Evolutionary conservation across 192 early-diverging fungal genomes (phyloP).

Genomic region (Coemansia sp.): DNA sequence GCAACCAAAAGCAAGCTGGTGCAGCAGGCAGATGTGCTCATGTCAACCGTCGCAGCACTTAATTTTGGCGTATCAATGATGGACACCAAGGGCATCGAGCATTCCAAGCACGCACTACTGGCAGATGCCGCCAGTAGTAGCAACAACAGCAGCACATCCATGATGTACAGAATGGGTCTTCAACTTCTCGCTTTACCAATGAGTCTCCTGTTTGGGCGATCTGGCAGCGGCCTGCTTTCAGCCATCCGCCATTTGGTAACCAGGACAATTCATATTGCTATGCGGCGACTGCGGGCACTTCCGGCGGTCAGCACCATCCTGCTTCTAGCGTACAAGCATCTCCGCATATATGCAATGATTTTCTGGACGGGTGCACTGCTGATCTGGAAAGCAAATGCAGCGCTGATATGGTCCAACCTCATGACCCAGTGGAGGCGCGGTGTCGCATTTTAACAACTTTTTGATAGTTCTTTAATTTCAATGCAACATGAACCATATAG

Average conservation of each 20-base stretch:
- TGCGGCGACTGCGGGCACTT: slow-evolving; percentile 15
- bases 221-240: slow-evolving; percentile 6
- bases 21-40: slow-evolving; percentile 48
- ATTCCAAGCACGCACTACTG: neutral
- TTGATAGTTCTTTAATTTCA: neutral
- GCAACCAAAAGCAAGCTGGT: slow-evolving; percentile 36
- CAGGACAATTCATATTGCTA: slow-evolving; percentile 5
- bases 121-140: neutral
- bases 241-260: slow-evolving; percentile 7
- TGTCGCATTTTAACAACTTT: slow-evolving; percentile 13
- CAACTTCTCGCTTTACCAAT: slow-evolving; percentile 36
- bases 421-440: slow-evolving; percentile 29
- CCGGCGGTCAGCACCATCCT: slow-evolving; percentile 27
- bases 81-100: neutral
- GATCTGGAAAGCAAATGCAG: slow-evolving; percentile 43
- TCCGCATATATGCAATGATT: slow-evolving; percentile 35
- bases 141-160: neutral
- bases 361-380: slow-evolving; percentile 42
- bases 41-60: slow-evolving; percentile 49
- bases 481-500: no score
- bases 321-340: slow-evolving; percentile 38
- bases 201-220: slow-evolving; percentile 33
- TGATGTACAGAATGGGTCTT: slow-evolving; percentile 2
- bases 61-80: slow-evolving; percentile 35
- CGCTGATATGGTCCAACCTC: slow-evolving; percentile 37